Percentiles rank a stretch among this genome's conserved stretches.
Evolutionary conservation across 176 grass and related monocot species (phyloP).

Genomic region (Aegilops speltoides): DNA sequence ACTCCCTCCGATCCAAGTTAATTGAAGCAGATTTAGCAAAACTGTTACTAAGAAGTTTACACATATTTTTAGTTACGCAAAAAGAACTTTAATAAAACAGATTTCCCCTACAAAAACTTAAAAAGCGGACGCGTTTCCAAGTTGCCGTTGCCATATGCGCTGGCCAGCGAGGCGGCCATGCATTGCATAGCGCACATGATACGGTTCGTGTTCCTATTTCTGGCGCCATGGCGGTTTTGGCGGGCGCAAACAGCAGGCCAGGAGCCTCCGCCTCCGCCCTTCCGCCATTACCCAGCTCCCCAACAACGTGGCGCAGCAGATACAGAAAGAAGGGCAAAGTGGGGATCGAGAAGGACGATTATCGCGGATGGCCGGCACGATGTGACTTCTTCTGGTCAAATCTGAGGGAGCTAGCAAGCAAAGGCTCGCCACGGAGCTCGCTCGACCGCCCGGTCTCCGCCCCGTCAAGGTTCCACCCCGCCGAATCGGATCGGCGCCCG

Average conservation of each 20-base stretch:
- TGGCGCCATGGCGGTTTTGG: conserved; percentile 34
- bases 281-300: conserved; percentile 27
- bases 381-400: not conserved
- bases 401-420: not conserved
- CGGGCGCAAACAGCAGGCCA: conserved; percentile 16
- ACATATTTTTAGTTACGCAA: too few relatives aligned
- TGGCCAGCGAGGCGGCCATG: not conserved
- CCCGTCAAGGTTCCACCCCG: not conserved
- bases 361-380: not conserved
- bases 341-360: not conserved
- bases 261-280: not conserved
- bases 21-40: too few relatives aligned
- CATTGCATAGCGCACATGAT: not conserved
- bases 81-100: not conserved
- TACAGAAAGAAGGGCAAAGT: not conserved
- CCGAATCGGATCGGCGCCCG: not conserved
- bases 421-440: not conserved
- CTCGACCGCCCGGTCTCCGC: not conserved
- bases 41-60: too few relatives aligned
- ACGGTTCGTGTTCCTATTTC: conserved; percentile 30
- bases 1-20: too few relatives aligned
- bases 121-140: not conserved
- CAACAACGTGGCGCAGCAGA: not conserved
- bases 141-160: not conserved
- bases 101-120: not conserved